Conservation (phyloP, 495 filamentous ascomycete genomes). For the Endocarpon pusillum region DNA sequence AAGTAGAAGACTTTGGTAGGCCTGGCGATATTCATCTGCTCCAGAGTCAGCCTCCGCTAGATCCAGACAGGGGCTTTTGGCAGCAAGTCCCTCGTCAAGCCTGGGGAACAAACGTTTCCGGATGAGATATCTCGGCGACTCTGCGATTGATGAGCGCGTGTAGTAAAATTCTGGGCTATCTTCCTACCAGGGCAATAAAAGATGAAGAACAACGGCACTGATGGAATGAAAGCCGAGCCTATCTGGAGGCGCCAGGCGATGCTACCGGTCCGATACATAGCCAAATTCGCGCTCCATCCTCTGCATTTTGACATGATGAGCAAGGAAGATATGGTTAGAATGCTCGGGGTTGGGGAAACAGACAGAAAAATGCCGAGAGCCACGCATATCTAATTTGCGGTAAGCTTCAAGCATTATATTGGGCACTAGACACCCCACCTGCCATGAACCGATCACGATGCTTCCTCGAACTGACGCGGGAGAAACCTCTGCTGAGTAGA, state of each 20-base stretch:
- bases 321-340: too few species aligned
- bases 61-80: too few species aligned
- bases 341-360: too few species aligned
- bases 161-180: conserved; percentile 35
- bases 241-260: conserved; percentile 66
- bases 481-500: conserved; percentile 62
- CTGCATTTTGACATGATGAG: too few species aligned
- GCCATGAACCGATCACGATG: conserved; percentile 75
- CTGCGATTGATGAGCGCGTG: conserved; percentile 51
- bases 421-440: too few species aligned
- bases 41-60: too few species aligned
- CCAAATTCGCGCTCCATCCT: conserved; percentile 56
- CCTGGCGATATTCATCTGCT: conserved; percentile 41
- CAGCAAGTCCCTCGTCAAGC: too few species aligned
- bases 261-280: conserved; percentile 33
- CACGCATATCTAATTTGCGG: conserved; percentile 10
- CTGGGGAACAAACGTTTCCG: too few species aligned
- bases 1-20: conserved; percentile 40
- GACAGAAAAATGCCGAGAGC: background rate
- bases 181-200: conserved; percentile 34
- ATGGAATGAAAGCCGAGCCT: conserved; percentile 62
- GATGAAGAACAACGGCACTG: conserved; percentile 44
- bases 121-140: too few species aligned
- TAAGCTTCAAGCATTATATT: background rate
- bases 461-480: conserved; percentile 60